Conservation (phyloP, 306 rosid species). For the Parietaria judaica region DNA sequence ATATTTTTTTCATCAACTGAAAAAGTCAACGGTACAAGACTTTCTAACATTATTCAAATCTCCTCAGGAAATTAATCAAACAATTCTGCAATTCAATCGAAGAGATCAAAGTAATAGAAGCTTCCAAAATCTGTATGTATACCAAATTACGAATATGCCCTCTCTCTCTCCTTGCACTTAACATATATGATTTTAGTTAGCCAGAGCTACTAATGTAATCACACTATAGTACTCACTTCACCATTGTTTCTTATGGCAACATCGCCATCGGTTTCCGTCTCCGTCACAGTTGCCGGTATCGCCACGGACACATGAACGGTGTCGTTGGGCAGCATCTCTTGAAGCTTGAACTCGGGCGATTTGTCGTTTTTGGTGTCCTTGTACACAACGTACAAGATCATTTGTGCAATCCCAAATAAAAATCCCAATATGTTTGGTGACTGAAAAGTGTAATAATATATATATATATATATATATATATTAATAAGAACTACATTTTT, state of each 20-base stretch:
- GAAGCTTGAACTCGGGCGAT: slow-evolving; percentile 17
- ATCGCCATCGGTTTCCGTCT: neutral
- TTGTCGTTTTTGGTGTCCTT: slow-evolving; percentile 8
- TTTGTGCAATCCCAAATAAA: slow-evolving; percentile 29
- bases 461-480: neutral
- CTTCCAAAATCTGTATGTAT: too few species aligned
- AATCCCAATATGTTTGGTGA: slow-evolving; percentile 37
- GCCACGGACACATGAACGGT: neutral
- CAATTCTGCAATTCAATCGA: too few species aligned
- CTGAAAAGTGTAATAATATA: slow-evolving; percentile 9
- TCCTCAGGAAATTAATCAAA: too few species aligned
- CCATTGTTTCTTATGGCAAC: neutral
- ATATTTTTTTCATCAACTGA: too few species aligned
- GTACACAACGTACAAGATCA: slow-evolving; percentile 30
- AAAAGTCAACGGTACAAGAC: too few species aligned
- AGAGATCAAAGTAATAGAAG: too few species aligned
- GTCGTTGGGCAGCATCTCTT: slow-evolving; percentile 8
- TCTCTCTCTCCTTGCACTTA: neutral
- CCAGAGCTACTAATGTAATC: neutral
- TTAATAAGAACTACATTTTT: neutral
- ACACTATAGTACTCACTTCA: neutral
- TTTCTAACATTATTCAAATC: neutral
- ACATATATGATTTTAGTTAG: neutral
- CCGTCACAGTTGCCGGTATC: neutral
- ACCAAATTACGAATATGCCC: too few species aligned